phyloP scores from a whole-genome alignment of 108 stramenopile genomes.

The Cyclotella sp. region DNA sequence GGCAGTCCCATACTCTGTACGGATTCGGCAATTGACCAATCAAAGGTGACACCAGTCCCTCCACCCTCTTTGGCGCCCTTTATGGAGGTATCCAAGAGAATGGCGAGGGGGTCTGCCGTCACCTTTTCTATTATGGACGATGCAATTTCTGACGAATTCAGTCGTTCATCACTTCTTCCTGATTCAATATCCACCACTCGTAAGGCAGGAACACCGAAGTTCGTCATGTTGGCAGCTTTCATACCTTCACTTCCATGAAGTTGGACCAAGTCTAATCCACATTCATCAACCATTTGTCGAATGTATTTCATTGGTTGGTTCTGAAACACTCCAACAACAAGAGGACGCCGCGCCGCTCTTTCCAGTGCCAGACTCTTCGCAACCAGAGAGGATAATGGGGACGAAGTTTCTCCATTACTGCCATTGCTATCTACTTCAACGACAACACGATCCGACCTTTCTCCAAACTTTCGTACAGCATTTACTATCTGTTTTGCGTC shows the following conservation, averaged over 20 bases:
- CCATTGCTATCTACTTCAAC: constrained; percentile 21
- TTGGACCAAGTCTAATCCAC: constrained; percentile 96
- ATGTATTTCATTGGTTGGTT: constrained; percentile 89
- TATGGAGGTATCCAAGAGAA: constrained; percentile 94
- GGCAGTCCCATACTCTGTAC: constrained; percentile 89
- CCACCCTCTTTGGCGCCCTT: constrained; percentile 83
- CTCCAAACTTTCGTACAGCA: constrained; percentile 89
- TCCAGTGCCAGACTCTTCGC: constrained; percentile 64
- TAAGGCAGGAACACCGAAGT: constrained; percentile 86
- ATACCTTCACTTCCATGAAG: constrained; percentile 96
- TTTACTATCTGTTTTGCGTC: constrained; percentile 78
- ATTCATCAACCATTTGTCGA: constrained; percentile 71
- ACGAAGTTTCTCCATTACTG: constrained; percentile 12
- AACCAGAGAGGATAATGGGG: constrained; percentile 55
- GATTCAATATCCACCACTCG: constrained; percentile 94
- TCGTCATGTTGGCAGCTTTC: constrained; percentile 70
- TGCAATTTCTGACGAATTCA: constrained; percentile 57
- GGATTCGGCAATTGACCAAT: constrained; percentile 89
- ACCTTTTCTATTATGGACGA: constrained; percentile 62
- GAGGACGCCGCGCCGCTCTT: constrained; percentile 66
- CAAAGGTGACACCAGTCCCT: constrained; percentile 95
- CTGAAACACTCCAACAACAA: constrained; percentile 97
- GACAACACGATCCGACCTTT: constrained; percentile 61
- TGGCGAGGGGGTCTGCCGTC: constrained; percentile 82
- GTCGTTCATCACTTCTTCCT: constrained; percentile 50